Conservation (phyloP, 139 green algal species). For the Chlorella sp. region DNA sequence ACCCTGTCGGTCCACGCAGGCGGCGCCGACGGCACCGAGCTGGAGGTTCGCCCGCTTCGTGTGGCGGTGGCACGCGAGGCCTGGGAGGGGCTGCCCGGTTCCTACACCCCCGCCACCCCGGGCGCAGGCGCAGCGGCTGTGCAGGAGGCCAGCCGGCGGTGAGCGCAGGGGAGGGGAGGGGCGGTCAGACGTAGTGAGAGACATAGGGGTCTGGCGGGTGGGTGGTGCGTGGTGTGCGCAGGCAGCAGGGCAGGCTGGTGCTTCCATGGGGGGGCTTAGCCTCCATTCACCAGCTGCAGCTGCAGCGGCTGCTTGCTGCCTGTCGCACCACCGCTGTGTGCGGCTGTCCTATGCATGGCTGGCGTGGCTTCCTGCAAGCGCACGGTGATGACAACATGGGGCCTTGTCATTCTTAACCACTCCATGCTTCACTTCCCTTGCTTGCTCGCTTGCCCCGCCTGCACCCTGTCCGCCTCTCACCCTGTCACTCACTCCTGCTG, state of each 20-base stretch:
- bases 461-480: background rate
- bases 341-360: too few species aligned
- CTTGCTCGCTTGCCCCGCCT: background rate
- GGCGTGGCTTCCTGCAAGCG: too few species aligned
- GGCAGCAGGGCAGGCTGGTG: background rate
- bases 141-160: slow-evolving; percentile 30
- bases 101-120: slow-evolving; percentile 19
- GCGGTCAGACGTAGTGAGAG: background rate
- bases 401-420: too few species aligned
- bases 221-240: background rate
- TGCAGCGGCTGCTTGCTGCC: background rate
- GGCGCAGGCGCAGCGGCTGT: background rate
- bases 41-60: slow-evolving; percentile 55
- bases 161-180: background rate
- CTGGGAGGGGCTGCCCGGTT: slow-evolving; percentile 52
- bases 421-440: background rate
- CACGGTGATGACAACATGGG: too few species aligned
- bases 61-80: slow-evolving; percentile 43
- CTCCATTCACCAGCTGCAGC: too few species aligned
- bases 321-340: background rate
- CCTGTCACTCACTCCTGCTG: too few species aligned
- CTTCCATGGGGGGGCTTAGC: too few species aligned
- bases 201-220: background rate
- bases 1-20: slow-evolving; percentile 1
- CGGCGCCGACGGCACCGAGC: slow-evolving; percentile 35